Evolutionary conservation across 2,329 filamentous ascomycete genomes (phyloP), one percentile per base, ranked within the genome.

Genomic region (Cryoendolithus antarcticus): DNA sequence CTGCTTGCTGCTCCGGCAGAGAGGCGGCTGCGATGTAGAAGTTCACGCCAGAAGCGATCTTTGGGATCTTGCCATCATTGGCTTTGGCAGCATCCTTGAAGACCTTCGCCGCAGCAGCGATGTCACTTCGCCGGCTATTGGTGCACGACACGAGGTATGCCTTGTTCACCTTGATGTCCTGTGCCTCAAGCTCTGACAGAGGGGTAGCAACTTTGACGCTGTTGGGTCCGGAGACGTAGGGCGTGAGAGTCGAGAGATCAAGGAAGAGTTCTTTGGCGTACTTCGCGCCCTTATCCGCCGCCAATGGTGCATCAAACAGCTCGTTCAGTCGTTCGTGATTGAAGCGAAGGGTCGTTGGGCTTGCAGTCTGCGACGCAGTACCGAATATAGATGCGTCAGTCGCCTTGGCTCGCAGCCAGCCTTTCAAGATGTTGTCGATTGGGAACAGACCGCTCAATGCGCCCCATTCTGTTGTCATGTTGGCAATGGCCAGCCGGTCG

Each of bases 1-100:
- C 82, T 1, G 73, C 69, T 41, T 74, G 60, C 58, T 95, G 86
- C 58, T 95, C 88, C 0, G 74, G 68, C 0, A 75, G 55, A 0
- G 88, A 95, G 1, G 89, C 89, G 1, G 89, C 86, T 0, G 88
- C 82, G 45, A 96, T 82, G 62, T 95, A 95, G 55, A 95, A 79
- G 40, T 86, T 72, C 31, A 95, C 86, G 21, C 80, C 76, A 0
- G 74, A 66, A 0, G 83, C 78, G 42, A 94, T 71, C 62, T 81
- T 85, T 12, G 84, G 72, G 4, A 75, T 62, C 40, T 71, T 66
- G 9, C 77, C 82, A 15, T 67, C 67, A 34, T 66, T 48, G 9
- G 58, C 65, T 9, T 58, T 66, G 0, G 80, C 75, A 1, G 83
- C 85, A 30, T 89, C 81, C 40, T 75, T 77, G 70, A 96, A 93